These are phyloP conservation scores for Sporothrix protearum DNA, from an alignment of 2,329 filamentous ascomycete species.

Conservation along the genomic window DNA sequence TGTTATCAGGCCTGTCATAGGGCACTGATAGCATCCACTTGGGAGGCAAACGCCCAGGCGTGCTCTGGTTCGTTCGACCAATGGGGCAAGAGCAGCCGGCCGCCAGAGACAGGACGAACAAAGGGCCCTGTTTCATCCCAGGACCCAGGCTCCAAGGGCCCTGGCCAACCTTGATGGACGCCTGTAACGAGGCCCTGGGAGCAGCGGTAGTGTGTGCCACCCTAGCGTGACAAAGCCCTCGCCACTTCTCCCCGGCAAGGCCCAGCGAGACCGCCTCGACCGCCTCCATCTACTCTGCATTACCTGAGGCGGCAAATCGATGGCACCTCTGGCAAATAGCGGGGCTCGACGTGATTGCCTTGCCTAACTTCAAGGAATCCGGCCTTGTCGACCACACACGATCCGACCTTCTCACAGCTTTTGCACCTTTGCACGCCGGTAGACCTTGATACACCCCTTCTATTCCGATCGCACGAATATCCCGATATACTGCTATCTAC, in stretches of 20 bases:
- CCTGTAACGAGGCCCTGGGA: background rate
- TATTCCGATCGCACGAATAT: background rate
- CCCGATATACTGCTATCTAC: too few relatives aligned
- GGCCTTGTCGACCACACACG: background rate
- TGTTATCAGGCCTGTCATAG: background rate
- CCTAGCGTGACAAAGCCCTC: background rate
- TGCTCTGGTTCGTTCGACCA: background rate
- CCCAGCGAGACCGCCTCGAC: conserved; percentile 15
- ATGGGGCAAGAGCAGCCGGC: background rate
- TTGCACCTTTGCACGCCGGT: background rate
- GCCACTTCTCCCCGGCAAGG: background rate
- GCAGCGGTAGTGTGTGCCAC: background rate
- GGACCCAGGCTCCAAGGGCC: background rate
- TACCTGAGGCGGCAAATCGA: conserved; percentile 3
- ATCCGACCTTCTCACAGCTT: background rate
- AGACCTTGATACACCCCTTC: background rate
- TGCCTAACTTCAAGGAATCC: background rate
- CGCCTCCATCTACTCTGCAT: background rate
- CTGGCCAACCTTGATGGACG: background rate
- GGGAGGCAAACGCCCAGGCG: background rate
- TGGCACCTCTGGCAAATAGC: background rate
- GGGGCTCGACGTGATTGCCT: background rate
- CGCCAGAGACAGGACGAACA: background rate
- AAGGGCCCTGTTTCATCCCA: background rate
- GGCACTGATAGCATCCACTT: background rate